Percentiles rank a stretch among this genome's conserved stretches.
These are phyloP conservation scores for Bipolaris victoriae DNA, from an alignment of 2,329 filamentous ascomycete species.

Conservation along the genomic window DNA sequence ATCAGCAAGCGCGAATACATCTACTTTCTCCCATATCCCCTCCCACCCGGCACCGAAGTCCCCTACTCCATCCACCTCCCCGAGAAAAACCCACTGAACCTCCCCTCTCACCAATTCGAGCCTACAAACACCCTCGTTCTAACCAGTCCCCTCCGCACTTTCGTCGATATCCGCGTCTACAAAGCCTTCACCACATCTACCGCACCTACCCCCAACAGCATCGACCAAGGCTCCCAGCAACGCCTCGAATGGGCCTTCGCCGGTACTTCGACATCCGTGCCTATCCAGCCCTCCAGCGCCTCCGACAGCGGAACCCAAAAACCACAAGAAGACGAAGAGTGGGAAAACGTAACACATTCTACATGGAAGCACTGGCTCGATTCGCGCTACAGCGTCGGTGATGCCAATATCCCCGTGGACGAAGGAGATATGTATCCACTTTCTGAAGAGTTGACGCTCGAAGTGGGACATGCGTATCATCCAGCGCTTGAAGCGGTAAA, in stretches of 20 bases:
- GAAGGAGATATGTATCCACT: conserved; percentile 62
- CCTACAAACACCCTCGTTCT: conserved; percentile 70
- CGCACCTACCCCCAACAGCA: neutral
- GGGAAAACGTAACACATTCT: conserved; percentile 36
- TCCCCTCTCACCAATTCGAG: conserved; percentile 50
- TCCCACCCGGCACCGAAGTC: conserved; percentile 30
- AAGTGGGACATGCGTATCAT: conserved; percentile 67
- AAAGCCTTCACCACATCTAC: conserved; percentile 20
- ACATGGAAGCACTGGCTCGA: conserved; percentile 68
- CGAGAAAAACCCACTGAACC: conserved; percentile 31
- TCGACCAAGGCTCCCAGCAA: conserved; percentile 37
- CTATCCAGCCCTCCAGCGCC: neutral
- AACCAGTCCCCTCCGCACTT: conserved; percentile 63
- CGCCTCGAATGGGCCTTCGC: conserved; percentile 71
- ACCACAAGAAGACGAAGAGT: neutral
- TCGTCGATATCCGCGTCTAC: conserved; percentile 67
- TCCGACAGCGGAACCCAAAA: neutral
- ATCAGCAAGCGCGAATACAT: conserved; percentile 60
- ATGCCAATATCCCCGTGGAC: conserved; percentile 52
- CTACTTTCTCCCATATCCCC: conserved; percentile 59
- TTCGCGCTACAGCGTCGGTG: conserved; percentile 52
- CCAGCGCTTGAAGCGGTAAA: conserved; percentile 59
- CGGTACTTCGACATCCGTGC: conserved; percentile 53
- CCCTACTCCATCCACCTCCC: conserved; percentile 41
- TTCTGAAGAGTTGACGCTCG: conserved; percentile 44